These are phyloP conservation scores for Puccinia brachypodii DNA, from an alignment of 1,284 basidiomycete genomes.

Conservation along the genomic window DNA sequence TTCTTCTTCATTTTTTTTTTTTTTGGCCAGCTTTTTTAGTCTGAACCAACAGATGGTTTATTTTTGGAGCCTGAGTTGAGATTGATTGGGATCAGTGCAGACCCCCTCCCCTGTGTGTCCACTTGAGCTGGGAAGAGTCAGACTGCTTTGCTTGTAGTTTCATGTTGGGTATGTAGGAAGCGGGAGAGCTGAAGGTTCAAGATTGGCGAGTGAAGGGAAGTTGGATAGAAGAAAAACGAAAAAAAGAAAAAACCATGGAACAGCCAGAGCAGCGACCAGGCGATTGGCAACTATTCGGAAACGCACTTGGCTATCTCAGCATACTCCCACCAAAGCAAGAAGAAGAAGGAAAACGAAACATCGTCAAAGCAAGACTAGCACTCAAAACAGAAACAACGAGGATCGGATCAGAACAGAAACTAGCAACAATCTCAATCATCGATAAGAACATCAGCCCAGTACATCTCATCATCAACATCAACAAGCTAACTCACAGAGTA, in stretches of 20 bases:
- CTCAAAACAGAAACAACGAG: neutral
- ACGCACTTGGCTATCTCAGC: conserved; percentile 1
- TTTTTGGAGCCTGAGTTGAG: too few species aligned
- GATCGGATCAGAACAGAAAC: neutral
- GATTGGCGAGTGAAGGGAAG: too few species aligned
- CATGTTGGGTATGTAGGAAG: too few species aligned
- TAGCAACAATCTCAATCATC: neutral
- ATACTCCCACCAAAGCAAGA: neutral
- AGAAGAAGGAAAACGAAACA: too few species aligned
- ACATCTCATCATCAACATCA: conserved; percentile 17
- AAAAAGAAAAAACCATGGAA: neutral
- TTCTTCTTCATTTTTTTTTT: too few species aligned
- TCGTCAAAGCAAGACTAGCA: neutral
- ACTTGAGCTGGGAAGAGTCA: too few species aligned
- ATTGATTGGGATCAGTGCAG: too few species aligned
- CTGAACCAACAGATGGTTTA: too few species aligned
- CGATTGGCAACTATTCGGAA: neutral
- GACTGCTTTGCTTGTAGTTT: too few species aligned
- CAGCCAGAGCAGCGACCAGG: neutral
- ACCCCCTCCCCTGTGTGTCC: too few species aligned
- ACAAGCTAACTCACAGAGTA: neutral
- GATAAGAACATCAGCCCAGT: neutral
- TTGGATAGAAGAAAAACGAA: neutral
- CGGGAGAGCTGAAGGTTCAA: too few species aligned
- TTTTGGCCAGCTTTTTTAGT: too few species aligned